Percentiles rank a stretch among this genome's conserved stretches.
These are phyloP conservation scores for Trifolium subterraneum DNA, from an alignment of 306 rosid species.

Conservation along the genomic window DNA sequence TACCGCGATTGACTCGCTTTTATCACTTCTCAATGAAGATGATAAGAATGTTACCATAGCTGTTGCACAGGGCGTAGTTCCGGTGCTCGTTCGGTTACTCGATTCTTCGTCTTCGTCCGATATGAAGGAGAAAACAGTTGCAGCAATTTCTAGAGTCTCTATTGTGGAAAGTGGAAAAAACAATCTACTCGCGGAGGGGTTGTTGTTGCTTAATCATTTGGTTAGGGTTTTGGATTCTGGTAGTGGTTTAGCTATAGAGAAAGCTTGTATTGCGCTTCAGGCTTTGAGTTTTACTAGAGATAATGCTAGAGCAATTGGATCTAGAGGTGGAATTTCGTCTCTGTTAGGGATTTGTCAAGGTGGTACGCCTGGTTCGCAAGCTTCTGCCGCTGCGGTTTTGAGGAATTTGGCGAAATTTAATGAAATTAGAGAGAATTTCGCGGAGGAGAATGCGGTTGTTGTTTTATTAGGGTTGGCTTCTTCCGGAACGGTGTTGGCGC, in stretches of 20 bases:
- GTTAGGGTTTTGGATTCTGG: conserved; percentile 82
- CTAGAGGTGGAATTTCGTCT: conserved; percentile 88
- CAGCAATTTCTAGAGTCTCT: conserved; percentile 77
- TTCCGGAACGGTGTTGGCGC: conserved; percentile 77
- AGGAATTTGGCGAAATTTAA: conserved; percentile 66
- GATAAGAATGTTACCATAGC: conserved; percentile 90
- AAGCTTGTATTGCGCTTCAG: conserved; percentile 74
- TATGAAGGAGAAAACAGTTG: conserved; percentile 72
- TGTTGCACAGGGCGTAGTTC: conserved; percentile 93
- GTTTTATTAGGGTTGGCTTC: conserved; percentile 69
- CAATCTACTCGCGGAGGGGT: conserved; percentile 73
- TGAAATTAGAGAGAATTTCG: conserved; percentile 70
- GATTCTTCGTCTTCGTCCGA: conserved; percentile 72
- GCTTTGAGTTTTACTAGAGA: conserved; percentile 70
- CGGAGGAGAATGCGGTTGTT: conserved; percentile 69
- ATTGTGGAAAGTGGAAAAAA: conserved; percentile 69
- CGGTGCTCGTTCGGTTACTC: conserved; percentile 71
- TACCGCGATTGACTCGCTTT: conserved; percentile 68
- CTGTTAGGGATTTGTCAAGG: conserved; percentile 84
- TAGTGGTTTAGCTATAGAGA: conserved; percentile 74
- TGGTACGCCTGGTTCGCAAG: conserved; percentile 91
- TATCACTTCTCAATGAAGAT: conserved; percentile 61
- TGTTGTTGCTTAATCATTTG: conserved; percentile 72
- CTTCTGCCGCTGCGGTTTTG: conserved; percentile 78
- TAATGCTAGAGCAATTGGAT: conserved; percentile 83